Conservation (phyloP, 2,329 filamentous ascomycete genomes). For the Celoporthe dispersa region DNA sequence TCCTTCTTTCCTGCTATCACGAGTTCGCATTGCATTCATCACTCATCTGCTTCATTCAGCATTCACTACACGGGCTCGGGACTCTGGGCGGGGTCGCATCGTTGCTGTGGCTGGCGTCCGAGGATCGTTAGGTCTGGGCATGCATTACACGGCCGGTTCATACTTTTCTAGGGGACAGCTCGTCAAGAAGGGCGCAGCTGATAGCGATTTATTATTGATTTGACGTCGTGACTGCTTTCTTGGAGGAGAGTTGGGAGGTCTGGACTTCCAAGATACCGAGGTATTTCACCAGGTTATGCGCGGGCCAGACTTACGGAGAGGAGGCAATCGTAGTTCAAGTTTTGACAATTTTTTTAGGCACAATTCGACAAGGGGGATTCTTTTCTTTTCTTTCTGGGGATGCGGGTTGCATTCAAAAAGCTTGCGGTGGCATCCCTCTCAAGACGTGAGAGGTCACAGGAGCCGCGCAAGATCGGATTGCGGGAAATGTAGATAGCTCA, state of each 20-base stretch:
- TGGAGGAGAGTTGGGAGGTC: background rate
- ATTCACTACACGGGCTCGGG: background rate
- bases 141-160: background rate
- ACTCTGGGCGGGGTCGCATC: background rate
- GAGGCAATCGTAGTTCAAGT: background rate
- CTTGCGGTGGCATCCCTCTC: background rate
- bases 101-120: background rate
- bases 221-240: background rate
- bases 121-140: background rate
- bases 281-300: background rate
- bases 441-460: background rate
- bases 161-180: background rate
- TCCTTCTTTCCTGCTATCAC: too few species aligned
- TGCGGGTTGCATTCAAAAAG: background rate
- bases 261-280: background rate
- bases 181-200: background rate
- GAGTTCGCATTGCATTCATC: background rate
- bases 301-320: too few species aligned
- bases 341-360: background rate
- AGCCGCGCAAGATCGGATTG: background rate
- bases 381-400: background rate
- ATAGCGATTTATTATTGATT: background rate
- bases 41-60: background rate
- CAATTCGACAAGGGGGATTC: background rate
- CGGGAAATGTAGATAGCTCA: background rate